Evolutionary conservation across 495 filamentous ascomycete species (phyloP).

Genomic region (Annulohypoxylon stygium): DNA sequence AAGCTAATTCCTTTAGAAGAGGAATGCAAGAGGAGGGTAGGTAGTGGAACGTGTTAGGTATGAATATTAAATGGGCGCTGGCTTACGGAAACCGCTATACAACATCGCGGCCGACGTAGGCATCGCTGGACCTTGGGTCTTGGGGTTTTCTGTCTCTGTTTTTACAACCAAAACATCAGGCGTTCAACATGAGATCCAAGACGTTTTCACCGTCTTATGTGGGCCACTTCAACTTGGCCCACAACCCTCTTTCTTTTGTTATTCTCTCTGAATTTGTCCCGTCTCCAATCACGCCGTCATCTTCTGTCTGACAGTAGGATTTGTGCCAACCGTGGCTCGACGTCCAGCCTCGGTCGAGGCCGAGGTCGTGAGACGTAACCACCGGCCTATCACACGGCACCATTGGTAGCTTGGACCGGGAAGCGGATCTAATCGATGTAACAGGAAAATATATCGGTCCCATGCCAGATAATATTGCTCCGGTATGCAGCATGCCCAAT

Average conservation of each 20-base stretch:
- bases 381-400: slow-evolving; percentile 9
- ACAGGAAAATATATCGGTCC: slow-evolving; percentile 16
- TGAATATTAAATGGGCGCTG: slow-evolving; percentile 43
- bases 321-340: slow-evolving; percentile 1
- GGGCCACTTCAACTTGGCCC: slow-evolving; percentile 78
- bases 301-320: slow-evolving; percentile 5
- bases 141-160: slow-evolving; percentile 72
- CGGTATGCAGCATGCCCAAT: slow-evolving; percentile 17
- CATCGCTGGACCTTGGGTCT: slow-evolving; percentile 60
- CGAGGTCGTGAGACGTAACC: background rate
- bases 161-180: slow-evolving; percentile 85
- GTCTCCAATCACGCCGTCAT: background rate
- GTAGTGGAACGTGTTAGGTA: slow-evolving; percentile 47
- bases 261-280: slow-evolving; percentile 1
- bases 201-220: slow-evolving; percentile 71
- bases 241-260: slow-evolving; percentile 53
- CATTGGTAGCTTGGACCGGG: slow-evolving; percentile 13
- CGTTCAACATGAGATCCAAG: slow-evolving; percentile 84
- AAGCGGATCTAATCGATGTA: slow-evolving; percentile 28
- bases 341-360: slow-evolving; percentile 25
- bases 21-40: slow-evolving; percentile 35
- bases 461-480: slow-evolving; percentile 16
- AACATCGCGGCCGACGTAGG: slow-evolving; percentile 60
- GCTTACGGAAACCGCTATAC: slow-evolving; percentile 57
- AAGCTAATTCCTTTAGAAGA: slow-evolving; percentile 27